Evolutionary conservation across 148 eudicot genomes (phyloP), one percentile per base, ranked within the genome.

Genomic region (Nepenthes mirabilis): DNA sequence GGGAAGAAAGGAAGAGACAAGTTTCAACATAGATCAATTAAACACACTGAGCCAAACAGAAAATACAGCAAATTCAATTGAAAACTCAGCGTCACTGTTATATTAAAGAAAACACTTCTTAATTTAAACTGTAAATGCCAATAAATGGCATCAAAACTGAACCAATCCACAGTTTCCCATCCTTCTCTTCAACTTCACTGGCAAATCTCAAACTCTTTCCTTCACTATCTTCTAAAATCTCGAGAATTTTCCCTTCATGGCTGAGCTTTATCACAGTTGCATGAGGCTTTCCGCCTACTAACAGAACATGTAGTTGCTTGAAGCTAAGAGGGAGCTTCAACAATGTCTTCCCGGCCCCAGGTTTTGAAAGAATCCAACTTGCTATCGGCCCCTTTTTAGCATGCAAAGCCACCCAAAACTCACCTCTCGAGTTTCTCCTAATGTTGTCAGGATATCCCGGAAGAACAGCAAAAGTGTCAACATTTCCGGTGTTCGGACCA

Each of bases 391-490:
- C 74, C 37, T 71, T 80, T 67, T 86, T 90, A 1, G 79, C 64
- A 62, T 90, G 90, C 65, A 90, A 33, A 33, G 82, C 94, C 13
- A 90, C 94, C 97, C 97, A 90, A 61, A 86, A 83, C 63, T 83
- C 84, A 3, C 84, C 84, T 11, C 65, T 66, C 3, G 80, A 51
- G 55, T 83, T 83, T 37, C 78, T 75, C 69, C 88, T 77, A 5
- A 83, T 49, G 11, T 83, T 83, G 71, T 83, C 84, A 2, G 84
- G 90, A 68, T 59, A 81, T 10, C 97, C 94, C 0, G 86, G 97
- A 43, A 90, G 40, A 45, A 74, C 81, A 0, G 74, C 74, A 37
- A 86, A 90, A 54, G 74, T 74, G 33, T 90, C 90, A 7, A 56
- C 34, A 9, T 65, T 74, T 11, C 90, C 90, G 2, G 79, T 75